Evolutionary conservation across 2,329 filamentous ascomycete species (phyloP), one percentile per base, ranked within the genome.

Genomic region (Didymella pinodella): DNA sequence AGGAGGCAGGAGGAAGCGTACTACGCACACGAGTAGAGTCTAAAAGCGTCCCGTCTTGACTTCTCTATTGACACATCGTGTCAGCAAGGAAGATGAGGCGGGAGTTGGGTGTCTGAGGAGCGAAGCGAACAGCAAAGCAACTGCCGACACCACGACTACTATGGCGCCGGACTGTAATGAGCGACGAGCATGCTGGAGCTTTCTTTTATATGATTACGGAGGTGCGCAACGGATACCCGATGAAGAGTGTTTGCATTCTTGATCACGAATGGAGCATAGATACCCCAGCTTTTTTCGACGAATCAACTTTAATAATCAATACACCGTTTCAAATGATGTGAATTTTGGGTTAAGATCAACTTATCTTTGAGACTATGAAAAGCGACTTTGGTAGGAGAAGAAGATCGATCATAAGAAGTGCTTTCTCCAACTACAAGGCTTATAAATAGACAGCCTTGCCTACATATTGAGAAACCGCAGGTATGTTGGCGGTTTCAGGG

Each of bases 21-120:
- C 67, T 1, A 72, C 73, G 40, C 74, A 77, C 55, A 76, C 73
- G 48, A 77, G 75, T 68, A 75, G 74, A 74, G 71, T 77, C 71
- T 77, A 76, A 67, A 59, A 53, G 63, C 48, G 36, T 61, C 67
- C 68, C 66, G 62, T 63, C 59, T 62, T 52, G 51, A 45, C 44
- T 51, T 44, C 58, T 41, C 22, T 52, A 28, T 43, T 59, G 60
- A 55, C 51, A 49, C 28, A 18, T 26, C 45, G 57, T 50, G 61
- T 62, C 54, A 64, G 63, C 46, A 28, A 55, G 59, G 63, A 54
- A 60, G 49, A 31, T 64, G 49, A 62, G 61, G 57, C 58, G 61
- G 64, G 65, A 63, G 49, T 36, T 62, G 45, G 61, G 59, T 36
- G 53, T 66, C 32, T 68, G 31, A 54, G 34, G 51, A 59, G 51